Conservation (phyloP, 768 basidiomycete genomes). For the Pleurotus pulmonarius region DNA sequence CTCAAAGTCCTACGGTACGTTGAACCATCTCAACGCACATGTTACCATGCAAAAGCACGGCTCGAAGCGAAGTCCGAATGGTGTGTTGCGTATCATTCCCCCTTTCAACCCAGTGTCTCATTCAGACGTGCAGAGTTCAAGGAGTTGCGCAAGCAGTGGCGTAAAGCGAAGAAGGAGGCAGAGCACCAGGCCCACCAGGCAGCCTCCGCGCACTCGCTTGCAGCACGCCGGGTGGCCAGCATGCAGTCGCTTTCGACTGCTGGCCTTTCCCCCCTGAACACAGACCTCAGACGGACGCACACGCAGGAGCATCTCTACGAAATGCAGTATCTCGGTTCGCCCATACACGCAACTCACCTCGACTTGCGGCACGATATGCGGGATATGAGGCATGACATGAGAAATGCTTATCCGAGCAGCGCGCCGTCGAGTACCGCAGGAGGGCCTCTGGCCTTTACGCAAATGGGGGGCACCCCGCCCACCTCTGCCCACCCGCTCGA, state of each 20-base stretch:
- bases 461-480: neutral
- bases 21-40: constrained; percentile 97
- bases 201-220: constrained; percentile 8
- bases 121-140: constrained; percentile 79
- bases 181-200: constrained; percentile 5
- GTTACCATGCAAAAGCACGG: constrained; percentile 99
- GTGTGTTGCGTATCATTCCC: constrained; percentile 41
- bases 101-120: constrained; percentile 6
- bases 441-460: neutral
- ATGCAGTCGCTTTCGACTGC: constrained; percentile 7
- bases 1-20: constrained; percentile 86
- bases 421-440: constrained; percentile 1
- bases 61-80: constrained; percentile 80
- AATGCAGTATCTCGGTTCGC: neutral
- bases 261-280: constrained; percentile 6
- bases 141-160: constrained; percentile 95
- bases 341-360: neutral
- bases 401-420: neutral
- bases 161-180: constrained; percentile 85
- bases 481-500: neutral
- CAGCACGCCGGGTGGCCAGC: constrained; percentile 1
- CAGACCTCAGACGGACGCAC: neutral
- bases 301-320: constrained; percentile 5
- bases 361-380: too few relatives aligned
- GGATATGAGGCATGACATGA: neutral